These are phyloP conservation scores for Thielaviopsis cerberus DNA, from an alignment of 2,329 filamentous ascomycete genomes.

Conservation along the genomic window DNA sequence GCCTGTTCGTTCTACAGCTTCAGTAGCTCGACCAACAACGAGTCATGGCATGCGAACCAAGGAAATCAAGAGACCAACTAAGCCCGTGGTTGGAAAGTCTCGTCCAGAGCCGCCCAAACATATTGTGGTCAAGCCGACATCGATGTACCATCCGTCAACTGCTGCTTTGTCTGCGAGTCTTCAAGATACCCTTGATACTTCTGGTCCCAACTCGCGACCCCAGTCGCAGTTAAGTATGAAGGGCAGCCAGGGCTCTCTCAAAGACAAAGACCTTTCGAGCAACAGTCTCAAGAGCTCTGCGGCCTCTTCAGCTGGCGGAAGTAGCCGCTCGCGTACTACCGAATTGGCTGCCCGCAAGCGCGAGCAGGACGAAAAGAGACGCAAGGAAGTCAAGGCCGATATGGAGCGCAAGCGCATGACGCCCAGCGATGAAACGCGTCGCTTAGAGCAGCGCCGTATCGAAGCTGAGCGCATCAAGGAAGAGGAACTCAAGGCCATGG, in stretches of 20 bases:
- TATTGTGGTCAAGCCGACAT: slow-evolving; percentile 51
- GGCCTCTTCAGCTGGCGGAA: slow-evolving; percentile 30
- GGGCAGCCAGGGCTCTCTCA: slow-evolving; percentile 46
- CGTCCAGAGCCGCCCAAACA: slow-evolving; percentile 50
- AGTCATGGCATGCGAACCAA: slow-evolving; percentile 18
- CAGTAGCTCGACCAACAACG: slow-evolving; percentile 6
- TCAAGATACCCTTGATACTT: slow-evolving; percentile 32
- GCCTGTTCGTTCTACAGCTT: slow-evolving; percentile 1
- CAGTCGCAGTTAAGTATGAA: slow-evolving; percentile 39
- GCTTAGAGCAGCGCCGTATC: slow-evolving; percentile 38
- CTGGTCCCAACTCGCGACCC: slow-evolving; percentile 16
- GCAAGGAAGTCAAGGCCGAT: slow-evolving; percentile 65
- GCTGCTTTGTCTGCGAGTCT: slow-evolving; percentile 37
- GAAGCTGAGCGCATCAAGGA: slow-evolving; percentile 45
- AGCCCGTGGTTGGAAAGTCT: slow-evolving; percentile 41
- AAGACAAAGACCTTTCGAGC: slow-evolving; percentile 32
- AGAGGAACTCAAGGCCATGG: slow-evolving; percentile 41
- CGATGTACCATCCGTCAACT: slow-evolving; percentile 41
- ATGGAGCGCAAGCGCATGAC: slow-evolving; percentile 53
- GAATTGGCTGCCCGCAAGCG: slow-evolving; percentile 64
- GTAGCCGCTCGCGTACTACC: slow-evolving; percentile 46
- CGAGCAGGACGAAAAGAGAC: slow-evolving; percentile 70
- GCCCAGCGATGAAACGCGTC: slow-evolving; percentile 42
- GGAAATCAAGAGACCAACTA: slow-evolving; percentile 40
- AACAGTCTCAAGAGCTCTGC: slow-evolving; percentile 46